Percentiles rank a stretch among this genome's conserved stretches.
These are phyloP conservation scores for Phytopythium kandeliae DNA, from an alignment of 352 stramenopile genomes.

Conservation along the genomic window DNA sequence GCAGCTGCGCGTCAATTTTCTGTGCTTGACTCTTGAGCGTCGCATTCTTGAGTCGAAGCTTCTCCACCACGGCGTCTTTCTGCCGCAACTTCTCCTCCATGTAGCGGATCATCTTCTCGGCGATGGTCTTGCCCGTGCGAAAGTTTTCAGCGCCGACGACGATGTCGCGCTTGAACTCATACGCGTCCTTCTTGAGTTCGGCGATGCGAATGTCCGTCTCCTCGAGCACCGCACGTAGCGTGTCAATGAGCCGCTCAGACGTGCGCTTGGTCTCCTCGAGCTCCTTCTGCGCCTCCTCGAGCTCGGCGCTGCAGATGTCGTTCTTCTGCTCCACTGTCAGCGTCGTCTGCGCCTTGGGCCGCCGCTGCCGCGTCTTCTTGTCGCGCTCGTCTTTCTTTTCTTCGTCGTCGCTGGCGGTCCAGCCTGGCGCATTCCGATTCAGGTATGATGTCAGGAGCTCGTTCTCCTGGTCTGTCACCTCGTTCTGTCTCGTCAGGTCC, in stretches of 20 bases:
- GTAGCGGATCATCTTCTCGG: conserved; percentile 93
- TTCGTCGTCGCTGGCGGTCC: conserved; percentile 56
- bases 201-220: conserved; percentile 93
- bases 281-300: conserved; percentile 86
- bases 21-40: conserved; percentile 90
- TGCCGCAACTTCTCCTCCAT: conserved; percentile 94
- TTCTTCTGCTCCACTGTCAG: conserved; percentile 93
- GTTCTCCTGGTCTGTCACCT: conserved; percentile 89
- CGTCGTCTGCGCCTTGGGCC: conserved; percentile 49
- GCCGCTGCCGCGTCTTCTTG: conserved; percentile 48
- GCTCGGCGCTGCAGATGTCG: conserved; percentile 83
- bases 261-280: conserved; percentile 87
- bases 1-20: conserved; percentile 89
- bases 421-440: conserved; percentile 44
- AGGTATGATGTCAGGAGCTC: conserved; percentile 87
- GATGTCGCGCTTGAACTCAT: conserved; percentile 95
- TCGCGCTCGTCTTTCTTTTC: conserved; percentile 49
- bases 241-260: conserved; percentile 93
- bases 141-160: conserved; percentile 93
- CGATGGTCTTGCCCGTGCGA: conserved; percentile 90
- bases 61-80: conserved; percentile 91
- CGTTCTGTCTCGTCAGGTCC: conserved; percentile 81
- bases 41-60: conserved; percentile 92
- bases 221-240: conserved; percentile 88
- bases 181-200: conserved; percentile 94